Base-by-base conservation (phyloP, 805 yeast genomes). In the Lipomyces orientalis region DNA sequence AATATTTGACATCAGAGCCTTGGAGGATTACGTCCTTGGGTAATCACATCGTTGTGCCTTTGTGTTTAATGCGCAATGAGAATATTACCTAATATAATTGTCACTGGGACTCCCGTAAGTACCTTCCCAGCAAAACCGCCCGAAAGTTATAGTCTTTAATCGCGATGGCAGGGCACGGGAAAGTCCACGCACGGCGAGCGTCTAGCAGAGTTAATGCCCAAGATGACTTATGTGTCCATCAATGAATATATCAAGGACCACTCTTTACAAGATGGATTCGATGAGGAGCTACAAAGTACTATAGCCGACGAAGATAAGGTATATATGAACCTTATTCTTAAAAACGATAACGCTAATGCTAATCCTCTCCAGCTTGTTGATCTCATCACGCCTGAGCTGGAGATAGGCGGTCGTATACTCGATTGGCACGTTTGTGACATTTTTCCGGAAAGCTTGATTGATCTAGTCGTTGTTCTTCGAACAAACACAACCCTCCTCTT, bases 361-460 rank as follows among this genome's bases (percentile, higher is more conserved):
- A 4, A 46, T 46, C 14, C 7, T 16, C 7, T 3, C n/a, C 31
- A 71, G 72, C 81, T 94, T 14, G 79, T 93, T 66, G 98, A 95
- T 77, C 86, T 86, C 31, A 79, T 95, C 60, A 97, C 93, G 77
- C 88, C 89, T 6, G 85, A 89, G 52, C 81, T 93, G 60, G 89
- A 89, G 62, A 81, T 86, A 70, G 99, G 99, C n/a, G 97, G 96
- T 1, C 83, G 84, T n/a, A 81, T 95, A 8, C 83, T 95, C 12
- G 99, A 95, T 78, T 95, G 99, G 99, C 99, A 95, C 77, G 95
- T 94, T 57, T 92, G 97, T 79, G 99, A 95, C 75, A 86, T 91
- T 25, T 94, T 95, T 76, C 98, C 98, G 0, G 98, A 93, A 76
- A 82, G 96, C 73, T 85, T 92, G 77, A 90, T 95, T 61, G 99